Evolutionary conservation across 441 rosid species (phyloP), one percentile per base, ranked within the genome.

Genomic region (Isatis lusitanica): DNA sequence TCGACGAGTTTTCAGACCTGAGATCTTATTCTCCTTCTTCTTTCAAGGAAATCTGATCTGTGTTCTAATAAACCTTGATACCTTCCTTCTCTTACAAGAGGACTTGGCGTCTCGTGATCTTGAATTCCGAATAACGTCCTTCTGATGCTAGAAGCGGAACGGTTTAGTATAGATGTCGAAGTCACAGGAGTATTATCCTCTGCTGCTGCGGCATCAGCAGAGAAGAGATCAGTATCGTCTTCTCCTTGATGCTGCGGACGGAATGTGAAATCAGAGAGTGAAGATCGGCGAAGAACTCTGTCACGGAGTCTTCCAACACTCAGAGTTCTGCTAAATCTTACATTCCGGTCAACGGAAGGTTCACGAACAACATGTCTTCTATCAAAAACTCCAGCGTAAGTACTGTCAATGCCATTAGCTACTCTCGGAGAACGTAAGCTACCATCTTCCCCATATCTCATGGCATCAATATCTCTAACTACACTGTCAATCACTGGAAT

Each of bases 241-340:
- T 75, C 79, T 55, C 83, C 83, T 65, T 82, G 93, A 52, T 83
- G 89, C 63, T 82, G 87, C 52, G 79, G 85, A 75, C 86, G 88
- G 77, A 81, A 81, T 30, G 93, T 39, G 39, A 79, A 66, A 40
- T 92, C 97, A 66, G 96, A 74, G 28, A 84, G 73, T 18, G 99
- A 84, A 66, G 98, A 86, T n/a, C 95, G 79, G 21, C 90, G 92
- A 70, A 95, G 94, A 80, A 95, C 99, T 80, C 99, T 85, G 26
- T 95, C 98, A 52, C 98, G 97, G 63, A 95, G 97, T 79, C 99
- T 83, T 74, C 99, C 99, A 62, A 95, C 98, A 82, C 99, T 95
- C 44, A 95, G 79, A 15, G 99, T 88, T 80, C 99, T 82, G 68
- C 97, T 93, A 84, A 91, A 95, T 47, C 86, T 84, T 78, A 90